A percentile compares a stretch with the other conserved stretches of the same genome.
Evolutionary conservation across 805 yeast species (phyloP).

Genomic region (Saturnispora ahearnii): DNA sequence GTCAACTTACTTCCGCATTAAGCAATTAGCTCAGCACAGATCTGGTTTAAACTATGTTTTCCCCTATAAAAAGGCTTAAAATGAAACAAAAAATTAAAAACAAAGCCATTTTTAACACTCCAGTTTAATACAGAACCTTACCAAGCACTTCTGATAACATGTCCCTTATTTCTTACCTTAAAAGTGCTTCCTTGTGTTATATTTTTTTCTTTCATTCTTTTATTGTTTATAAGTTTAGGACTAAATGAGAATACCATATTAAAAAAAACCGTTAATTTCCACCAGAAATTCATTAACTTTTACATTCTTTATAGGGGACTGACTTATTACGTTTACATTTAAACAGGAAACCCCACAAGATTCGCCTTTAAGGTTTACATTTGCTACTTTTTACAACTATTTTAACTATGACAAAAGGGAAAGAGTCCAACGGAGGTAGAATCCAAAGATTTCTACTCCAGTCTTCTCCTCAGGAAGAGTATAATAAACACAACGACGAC

Average conservation of each 20-base stretch:
- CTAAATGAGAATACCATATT: neutral
- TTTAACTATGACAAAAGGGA: neutral
- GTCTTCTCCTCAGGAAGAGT: constrained; percentile 49
- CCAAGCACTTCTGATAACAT: no score
- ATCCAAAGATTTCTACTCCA: constrained; percentile 40
- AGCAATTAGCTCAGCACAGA: neutral
- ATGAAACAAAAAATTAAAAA: neutral
- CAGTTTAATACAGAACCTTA: no score
- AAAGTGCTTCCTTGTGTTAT: neutral
- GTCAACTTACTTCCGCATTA: neutral
- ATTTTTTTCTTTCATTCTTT: neutral
- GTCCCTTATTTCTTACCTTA: no score
- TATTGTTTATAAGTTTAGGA: neutral
- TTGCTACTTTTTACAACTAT: neutral
- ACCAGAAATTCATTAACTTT: neutral
- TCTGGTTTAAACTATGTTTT: neutral
- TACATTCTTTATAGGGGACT: neutral
- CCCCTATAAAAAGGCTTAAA: neutral
- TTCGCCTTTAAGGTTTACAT: no score
- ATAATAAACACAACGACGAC: constrained; percentile 37
- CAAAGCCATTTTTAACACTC: no score
- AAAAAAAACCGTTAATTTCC: neutral
- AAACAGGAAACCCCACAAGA: no score
- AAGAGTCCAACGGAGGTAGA: neutral
- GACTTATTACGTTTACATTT: no score